These are phyloP conservation scores for Salicornia ramosissima DNA, from an alignment of 148 eudicot species.

Conservation along the genomic window DNA sequence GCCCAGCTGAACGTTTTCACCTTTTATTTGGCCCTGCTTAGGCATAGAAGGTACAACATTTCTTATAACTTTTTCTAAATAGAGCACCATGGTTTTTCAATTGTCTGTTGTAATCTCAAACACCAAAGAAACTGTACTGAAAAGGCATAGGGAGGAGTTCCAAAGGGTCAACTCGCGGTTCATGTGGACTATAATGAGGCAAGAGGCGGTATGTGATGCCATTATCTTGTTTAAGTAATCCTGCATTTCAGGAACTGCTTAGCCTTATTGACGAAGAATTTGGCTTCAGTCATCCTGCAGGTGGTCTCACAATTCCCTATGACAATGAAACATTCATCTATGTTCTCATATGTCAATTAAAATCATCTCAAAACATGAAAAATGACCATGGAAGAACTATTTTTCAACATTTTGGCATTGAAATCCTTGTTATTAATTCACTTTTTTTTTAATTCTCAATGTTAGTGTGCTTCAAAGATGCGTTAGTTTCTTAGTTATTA, in stretches of 20 bases:
- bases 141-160: conserved; percentile 29
- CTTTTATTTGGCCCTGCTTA: not conserved
- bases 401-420: not conserved
- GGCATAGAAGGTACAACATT: not conserved
- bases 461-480: no score
- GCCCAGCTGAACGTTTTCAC: not conserved
- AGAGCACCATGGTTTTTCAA: conserved; percentile 16
- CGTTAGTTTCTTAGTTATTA: no score
- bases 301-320: conserved; percentile 59
- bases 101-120: conserved; percentile 23
- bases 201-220: conserved; percentile 55
- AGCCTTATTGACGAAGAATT: conserved; percentile 49
- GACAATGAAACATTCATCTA: conserved; percentile 38
- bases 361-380: conserved; percentile 13
- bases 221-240: conserved; percentile 45
- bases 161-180: conserved; percentile 54
- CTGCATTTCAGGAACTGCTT: conserved; percentile 46
- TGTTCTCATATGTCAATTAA: conserved; percentile 28
- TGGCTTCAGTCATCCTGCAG: conserved; percentile 50
- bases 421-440: not conserved
- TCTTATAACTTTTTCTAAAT: not conserved
- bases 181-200: conserved; percentile 37
- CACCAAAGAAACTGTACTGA: conserved; percentile 20
- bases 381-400: not conserved
- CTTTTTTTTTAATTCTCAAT: conserved; percentile 25